phyloP scores from a whole-genome alignment of 768 basidiomycete genomes.

The Clavulina sp. region DNA sequence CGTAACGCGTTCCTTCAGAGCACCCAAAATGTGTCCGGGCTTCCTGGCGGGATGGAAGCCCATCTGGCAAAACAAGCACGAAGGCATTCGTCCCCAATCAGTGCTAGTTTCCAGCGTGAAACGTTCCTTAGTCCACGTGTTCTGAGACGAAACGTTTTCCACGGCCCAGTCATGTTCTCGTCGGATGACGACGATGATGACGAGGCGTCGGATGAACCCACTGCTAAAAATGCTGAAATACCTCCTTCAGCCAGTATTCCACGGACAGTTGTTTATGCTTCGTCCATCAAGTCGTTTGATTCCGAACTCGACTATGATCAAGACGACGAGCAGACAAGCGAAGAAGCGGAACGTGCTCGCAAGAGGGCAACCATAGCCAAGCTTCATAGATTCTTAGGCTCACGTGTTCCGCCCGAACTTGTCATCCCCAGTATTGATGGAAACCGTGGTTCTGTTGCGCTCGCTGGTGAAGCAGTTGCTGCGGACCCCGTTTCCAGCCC shows the following conservation, averaged over 20 bases:
- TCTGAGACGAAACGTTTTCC: not conserved
- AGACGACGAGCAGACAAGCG: not conserved
- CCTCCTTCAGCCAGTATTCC: not conserved
- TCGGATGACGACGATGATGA: not conserved
- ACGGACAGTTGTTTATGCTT: not conserved
- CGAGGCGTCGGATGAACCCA: not conserved
- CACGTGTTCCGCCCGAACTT: slow-evolving; percentile 52
- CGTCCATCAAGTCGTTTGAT: not conserved
- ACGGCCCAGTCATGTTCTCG: no score
- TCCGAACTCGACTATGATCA: not conserved
- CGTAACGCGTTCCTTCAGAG: not conserved
- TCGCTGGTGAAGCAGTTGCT: not conserved
- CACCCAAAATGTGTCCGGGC: slow-evolving; percentile 2
- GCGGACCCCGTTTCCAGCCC: not conserved
- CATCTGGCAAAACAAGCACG: not conserved
- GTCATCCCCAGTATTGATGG: slow-evolving; percentile 26
- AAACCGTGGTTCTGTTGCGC: not conserved
- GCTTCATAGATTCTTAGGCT: slow-evolving; percentile 75
- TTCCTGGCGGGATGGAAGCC: not conserved
- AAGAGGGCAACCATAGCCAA: slow-evolving; percentile 65
- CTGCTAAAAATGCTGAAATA: not conserved
- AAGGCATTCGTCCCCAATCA: slow-evolving; percentile 1
- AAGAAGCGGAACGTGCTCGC: not conserved
- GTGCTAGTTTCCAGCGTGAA: not conserved
- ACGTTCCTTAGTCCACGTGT: not conserved